Base-by-base conservation (phyloP, 1,284 basidiomycete genomes). In the Exobasidium cylindrosporum region DNA sequence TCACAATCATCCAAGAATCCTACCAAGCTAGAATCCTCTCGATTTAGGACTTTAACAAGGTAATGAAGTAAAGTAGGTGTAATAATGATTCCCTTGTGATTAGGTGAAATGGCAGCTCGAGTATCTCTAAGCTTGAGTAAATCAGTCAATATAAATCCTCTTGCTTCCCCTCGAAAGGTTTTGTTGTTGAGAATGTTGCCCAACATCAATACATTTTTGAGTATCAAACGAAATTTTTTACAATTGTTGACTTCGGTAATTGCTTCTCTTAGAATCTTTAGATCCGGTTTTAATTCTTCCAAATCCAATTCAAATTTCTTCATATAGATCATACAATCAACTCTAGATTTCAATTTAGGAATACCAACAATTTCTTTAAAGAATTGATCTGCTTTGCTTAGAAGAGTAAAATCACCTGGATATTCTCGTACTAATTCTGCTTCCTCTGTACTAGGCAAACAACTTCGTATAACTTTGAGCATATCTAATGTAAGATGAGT, bases 51-150 rank as follows among this genome's bases (percentile, higher is more conserved):
- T 54, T 85, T 84, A 5, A 90, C 90, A 26, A 95, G 76, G 77
- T 92, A 95, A 79, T 96, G 92, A 28, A 96, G 82, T 26, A 96
- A 83, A 0, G 90, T 94, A 0, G 91, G 90, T 69, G 90, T 93
- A 0, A 85, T 84, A 4, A 40, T 32, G 5, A 55, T 35, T 4
- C 53, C 40, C 21, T 35, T 13, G 4, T 35, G 29, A n/a, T 21
- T 29, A 23, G n/a, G 47, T 0, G 86, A 85, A 62, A 86, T 87
- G 0, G 85, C 86, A 0, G 90, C 89, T 81, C 87, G 90, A 3
- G 89, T 94, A 69, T 95, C 92, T 72, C 86, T 88, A 81, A 94
- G 81, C 87, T 94, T 93, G 14, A 88, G 78, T 31, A 96, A 80
- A 1, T 89, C 87, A 57, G 89, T 87, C 17, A 96, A 81, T 72